Evolutionary conservation across 352 stramenopile genomes (phyloP).

Genomic region (Phytophthora megakarya): DNA sequence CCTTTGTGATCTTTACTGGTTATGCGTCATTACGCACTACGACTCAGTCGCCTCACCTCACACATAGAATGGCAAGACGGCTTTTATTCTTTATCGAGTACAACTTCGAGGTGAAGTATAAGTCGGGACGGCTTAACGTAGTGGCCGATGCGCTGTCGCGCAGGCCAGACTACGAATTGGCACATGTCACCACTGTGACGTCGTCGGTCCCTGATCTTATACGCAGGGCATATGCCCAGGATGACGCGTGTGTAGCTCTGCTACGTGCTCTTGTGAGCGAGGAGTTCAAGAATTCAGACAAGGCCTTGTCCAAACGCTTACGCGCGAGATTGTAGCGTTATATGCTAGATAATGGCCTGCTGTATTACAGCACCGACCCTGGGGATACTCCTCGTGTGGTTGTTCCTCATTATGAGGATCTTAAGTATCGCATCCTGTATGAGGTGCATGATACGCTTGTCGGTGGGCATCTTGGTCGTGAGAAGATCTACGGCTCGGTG

Average conservation of each 20-base stretch:
- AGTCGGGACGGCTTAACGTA: too few species aligned
- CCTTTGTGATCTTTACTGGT: too few species aligned
- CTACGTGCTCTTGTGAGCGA: too few species aligned
- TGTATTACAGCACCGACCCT: background rate
- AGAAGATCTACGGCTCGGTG: slow-evolving; percentile 21
- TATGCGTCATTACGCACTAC: too few species aligned
- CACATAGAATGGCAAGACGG: slow-evolving; percentile 12
- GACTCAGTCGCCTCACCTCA: slow-evolving; percentile 2
- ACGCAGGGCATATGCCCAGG: slow-evolving; percentile 47
- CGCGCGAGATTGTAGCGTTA: background rate
- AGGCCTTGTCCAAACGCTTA: too few species aligned
- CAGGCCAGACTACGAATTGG: too few species aligned
- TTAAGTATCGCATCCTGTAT: slow-evolving; percentile 28
- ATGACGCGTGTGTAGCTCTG: background rate
- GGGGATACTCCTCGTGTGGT: background rate
- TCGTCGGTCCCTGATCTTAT: background rate
- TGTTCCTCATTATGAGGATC: slow-evolving; percentile 20
- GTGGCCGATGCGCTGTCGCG: too few species aligned
- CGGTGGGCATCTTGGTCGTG: slow-evolving; percentile 17
- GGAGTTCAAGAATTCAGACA: too few species aligned
- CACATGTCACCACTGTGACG: background rate
- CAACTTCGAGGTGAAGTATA: background rate
- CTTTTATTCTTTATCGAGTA: slow-evolving; percentile 39
- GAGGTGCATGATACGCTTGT: slow-evolving; percentile 10
- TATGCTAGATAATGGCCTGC: background rate